These are phyloP conservation scores for Phytophthora macrochlamydospora DNA, from an alignment of 352 stramenopile genomes.

Conservation along the genomic window DNA sequence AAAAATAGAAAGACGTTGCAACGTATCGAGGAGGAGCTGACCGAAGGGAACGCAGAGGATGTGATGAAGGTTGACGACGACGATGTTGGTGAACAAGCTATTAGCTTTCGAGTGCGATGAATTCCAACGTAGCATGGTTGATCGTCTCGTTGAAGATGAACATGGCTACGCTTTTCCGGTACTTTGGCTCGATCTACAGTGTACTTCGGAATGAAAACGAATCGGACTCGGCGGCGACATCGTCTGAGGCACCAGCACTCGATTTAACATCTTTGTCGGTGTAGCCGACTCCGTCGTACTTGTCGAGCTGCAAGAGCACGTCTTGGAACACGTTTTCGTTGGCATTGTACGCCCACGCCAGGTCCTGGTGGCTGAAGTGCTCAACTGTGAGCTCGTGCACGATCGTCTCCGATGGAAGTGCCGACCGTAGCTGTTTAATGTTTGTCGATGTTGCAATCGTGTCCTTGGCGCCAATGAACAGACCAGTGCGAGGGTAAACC, in stretches of 20 bases:
- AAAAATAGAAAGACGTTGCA: constrained; percentile 18
- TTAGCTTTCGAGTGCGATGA: too few relatives aligned
- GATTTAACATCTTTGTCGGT: neutral
- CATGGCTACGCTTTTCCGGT: neutral
- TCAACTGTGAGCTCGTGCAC: constrained; percentile 43
- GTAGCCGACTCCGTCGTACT: constrained; percentile 44
- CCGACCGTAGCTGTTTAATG: constrained; percentile 37
- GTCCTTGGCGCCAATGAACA: constrained; percentile 47
- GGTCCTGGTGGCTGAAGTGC: constrained; percentile 55
- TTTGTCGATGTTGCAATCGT: constrained; percentile 43
- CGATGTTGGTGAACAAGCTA: neutral
- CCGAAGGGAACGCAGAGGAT: neutral
- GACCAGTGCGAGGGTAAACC: constrained; percentile 41
- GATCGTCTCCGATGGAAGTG: constrained; percentile 41
- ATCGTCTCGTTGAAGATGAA: neutral
- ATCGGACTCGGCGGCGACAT: neutral
- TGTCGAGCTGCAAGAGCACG: constrained; percentile 42
- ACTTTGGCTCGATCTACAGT: neutral
- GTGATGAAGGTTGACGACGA: neutral
- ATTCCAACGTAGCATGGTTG: neutral
- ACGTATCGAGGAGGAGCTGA: neutral
- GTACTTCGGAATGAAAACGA: neutral
- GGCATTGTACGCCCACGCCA: constrained; percentile 52
- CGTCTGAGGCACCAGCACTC: constrained; percentile 35
- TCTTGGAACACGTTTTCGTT: constrained; percentile 49